phyloP scores from a whole-genome alignment of 2,329 filamentous ascomycete species.

The Cordyceps cateniannulata region DNA sequence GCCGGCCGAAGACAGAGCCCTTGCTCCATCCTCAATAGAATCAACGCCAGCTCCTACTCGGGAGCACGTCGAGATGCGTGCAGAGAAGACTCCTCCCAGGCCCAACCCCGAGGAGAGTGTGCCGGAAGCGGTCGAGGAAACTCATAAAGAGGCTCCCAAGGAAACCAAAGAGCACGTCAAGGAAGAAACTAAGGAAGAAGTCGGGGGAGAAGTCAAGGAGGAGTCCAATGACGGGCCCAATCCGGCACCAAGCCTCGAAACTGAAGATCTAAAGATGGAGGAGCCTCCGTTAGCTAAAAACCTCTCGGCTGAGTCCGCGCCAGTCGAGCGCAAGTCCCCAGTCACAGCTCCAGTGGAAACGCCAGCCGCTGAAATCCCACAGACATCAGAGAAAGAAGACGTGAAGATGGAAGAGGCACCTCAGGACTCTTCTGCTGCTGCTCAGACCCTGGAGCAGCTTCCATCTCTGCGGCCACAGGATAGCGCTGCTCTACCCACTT shows the following conservation, averaged over 20 bases:
- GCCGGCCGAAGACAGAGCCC: not conserved
- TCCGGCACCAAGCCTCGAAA: not conserved
- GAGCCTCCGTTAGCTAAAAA: not conserved
- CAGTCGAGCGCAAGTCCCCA: not conserved
- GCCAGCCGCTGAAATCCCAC: not conserved
- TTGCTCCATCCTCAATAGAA: not conserved
- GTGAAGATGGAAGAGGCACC: conserved; percentile 13
- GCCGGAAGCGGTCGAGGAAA: not conserved
- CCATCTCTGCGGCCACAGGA: not conserved
- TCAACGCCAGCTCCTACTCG: not conserved
- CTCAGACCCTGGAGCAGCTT: not conserved
- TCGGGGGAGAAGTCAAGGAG: not conserved
- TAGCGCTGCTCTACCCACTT: conserved; percentile 20
- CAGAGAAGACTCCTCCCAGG: not conserved
- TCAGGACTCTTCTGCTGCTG: not conserved
- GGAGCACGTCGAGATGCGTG: not conserved
- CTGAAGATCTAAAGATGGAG: not conserved
- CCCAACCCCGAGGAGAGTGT: not conserved
- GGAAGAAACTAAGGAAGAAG: not conserved
- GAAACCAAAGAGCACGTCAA: not conserved
- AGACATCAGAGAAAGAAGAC: not conserved
- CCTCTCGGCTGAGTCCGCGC: not conserved
- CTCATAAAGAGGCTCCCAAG: not conserved
- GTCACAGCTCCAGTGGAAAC: not conserved
- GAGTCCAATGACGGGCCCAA: not conserved